Percentiles rank a stretch among this genome's conserved stretches.
Evolutionary conservation across 192 early-diverging fungal genomes (phyloP).

Genomic region (Linnemannia hyalina): DNA sequence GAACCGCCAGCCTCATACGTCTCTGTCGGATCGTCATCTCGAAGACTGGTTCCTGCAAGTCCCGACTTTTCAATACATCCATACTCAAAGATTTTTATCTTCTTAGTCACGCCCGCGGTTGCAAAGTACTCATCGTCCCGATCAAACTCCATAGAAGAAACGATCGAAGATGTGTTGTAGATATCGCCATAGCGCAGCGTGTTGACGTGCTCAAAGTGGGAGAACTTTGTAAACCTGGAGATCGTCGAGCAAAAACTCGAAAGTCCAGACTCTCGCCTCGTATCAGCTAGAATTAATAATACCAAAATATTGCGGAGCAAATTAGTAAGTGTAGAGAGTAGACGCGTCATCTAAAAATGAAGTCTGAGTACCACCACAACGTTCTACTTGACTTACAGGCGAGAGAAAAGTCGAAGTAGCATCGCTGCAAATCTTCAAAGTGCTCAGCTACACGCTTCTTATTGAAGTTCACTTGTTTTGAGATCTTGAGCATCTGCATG

Average conservation of each 20-base stretch:
- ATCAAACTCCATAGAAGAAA: conserved; percentile 95
- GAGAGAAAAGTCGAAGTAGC: conserved; percentile 76
- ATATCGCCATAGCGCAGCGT: conserved; percentile 86
- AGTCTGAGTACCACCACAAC: conserved; percentile 3
- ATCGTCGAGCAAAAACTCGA: conserved; percentile 75
- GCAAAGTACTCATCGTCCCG: conserved; percentile 95
- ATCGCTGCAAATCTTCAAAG: conserved; percentile 77
- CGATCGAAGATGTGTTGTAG: conserved; percentile 79
- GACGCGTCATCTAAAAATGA: not conserved
- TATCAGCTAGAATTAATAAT: conserved; percentile 21
- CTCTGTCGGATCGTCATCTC: conserved; percentile 44
- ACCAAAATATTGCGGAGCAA: conserved; percentile 30
- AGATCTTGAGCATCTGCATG: conserved; percentile 26
- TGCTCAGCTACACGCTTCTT: conserved; percentile 69
- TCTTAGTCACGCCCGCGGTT: conserved; percentile 90
- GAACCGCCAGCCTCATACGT: conserved; percentile 21
- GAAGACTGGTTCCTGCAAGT: conserved; percentile 29
- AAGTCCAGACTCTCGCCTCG: conserved; percentile 39
- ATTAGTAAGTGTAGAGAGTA: conserved; percentile 47
- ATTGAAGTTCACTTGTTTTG: conserved; percentile 43
- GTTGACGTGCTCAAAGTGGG: conserved; percentile 80
- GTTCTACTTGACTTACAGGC: conserved; percentile 48
- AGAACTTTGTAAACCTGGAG: conserved; percentile 74
- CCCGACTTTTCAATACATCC: conserved; percentile 61
- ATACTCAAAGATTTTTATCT: conserved; percentile 95